phyloP scores from a whole-genome alignment of 192 early-diverging fungal genomes.

The Coemansia erecta region DNA sequence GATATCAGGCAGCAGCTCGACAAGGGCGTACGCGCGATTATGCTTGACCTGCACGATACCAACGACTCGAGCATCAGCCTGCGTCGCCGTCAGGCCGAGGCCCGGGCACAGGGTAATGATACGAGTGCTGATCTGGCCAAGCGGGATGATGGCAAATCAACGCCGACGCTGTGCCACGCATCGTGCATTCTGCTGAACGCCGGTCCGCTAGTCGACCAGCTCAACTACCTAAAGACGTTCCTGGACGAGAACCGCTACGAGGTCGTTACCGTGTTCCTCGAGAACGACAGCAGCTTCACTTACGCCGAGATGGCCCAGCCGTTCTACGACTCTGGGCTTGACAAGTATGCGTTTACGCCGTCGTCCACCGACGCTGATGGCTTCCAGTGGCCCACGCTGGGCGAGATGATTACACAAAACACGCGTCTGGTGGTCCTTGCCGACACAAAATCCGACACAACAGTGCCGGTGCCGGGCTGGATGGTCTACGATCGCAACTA shows the following conservation, averaged over 20 bases:
- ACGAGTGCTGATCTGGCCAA: neutral
- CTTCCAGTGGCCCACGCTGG: constrained; percentile 67
- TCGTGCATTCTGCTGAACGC: constrained; percentile 62
- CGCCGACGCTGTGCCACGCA: constrained; percentile 75
- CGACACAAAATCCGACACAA: constrained; percentile 57
- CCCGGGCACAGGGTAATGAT: neutral
- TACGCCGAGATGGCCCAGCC: constrained; percentile 51
- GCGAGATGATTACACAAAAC: constrained; percentile 59
- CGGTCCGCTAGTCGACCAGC: constrained; percentile 56
- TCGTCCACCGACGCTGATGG: constrained; percentile 34
- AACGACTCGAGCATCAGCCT: constrained; percentile 12
- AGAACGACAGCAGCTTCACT: constrained; percentile 59
- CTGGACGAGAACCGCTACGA: constrained; percentile 67
- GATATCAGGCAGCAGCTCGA: constrained; percentile 63
- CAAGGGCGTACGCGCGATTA: constrained; percentile 72
- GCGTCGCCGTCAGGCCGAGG: too few relatives aligned
- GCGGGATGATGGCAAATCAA: constrained; percentile 45
- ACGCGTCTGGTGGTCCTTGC: constrained; percentile 67
- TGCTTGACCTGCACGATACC: constrained; percentile 59
- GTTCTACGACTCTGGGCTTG: constrained; percentile 56
- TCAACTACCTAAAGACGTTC: constrained; percentile 58
- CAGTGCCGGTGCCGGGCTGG: constrained; percentile 59
- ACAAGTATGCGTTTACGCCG: constrained; percentile 53
- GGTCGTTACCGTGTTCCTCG: constrained; percentile 74
- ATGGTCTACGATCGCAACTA: constrained; percentile 62